Base-by-base conservation (phyloP, 257 asterid genomes). In the Parsonsia alboflavescens region DNA sequence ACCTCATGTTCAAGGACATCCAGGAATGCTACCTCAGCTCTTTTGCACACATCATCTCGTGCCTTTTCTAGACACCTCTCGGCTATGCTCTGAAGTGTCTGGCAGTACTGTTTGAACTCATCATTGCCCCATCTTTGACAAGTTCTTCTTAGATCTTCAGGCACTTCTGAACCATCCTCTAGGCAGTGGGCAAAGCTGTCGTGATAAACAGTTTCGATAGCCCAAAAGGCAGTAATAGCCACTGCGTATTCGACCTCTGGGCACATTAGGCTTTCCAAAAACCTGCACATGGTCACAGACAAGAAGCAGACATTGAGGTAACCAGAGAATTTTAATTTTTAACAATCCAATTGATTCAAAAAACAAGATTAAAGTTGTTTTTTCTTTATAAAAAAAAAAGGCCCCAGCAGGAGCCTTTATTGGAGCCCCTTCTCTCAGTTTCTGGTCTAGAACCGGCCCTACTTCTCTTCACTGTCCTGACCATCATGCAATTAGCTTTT, bases 101-200 rank as follows among this genome's bases (percentile, higher is more conserved):
- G 54, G n/a, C 98, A 91, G 13, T 87, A 91, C 63, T 81, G 85
- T 57, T 87, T 83, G 50, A 89, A 93, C 36, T 39, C 85, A 15
- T 80, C 82, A 12, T 83, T 89, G 69, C 97, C 97, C 97, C 97
- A 93, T 62, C 93, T 76, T 67, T 79, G 73, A 67, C 96, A 93
- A 16, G 98, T 88, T 63, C 81, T 88, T 77, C 85, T 90, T 6
- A 93, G 91, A 77, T 86, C 94, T 21, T 85, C 82, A 16, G 88
- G 93, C 53, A 88, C 88, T 79, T 80, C 82, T 28, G 88, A 82
- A 44, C 80, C 91, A 5, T 87, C 88, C 75, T 89, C 88, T 70
- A 91, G 70, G 82, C 96, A 93, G 70, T 93, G 91, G 6, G 96
- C 97, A 79, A 87, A 93, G 87, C 97, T 91, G 45, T 88, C 90